Evolutionary conservation across 208 protist genomes (phyloP).

Genomic region (Crithidia sp.): DNA sequence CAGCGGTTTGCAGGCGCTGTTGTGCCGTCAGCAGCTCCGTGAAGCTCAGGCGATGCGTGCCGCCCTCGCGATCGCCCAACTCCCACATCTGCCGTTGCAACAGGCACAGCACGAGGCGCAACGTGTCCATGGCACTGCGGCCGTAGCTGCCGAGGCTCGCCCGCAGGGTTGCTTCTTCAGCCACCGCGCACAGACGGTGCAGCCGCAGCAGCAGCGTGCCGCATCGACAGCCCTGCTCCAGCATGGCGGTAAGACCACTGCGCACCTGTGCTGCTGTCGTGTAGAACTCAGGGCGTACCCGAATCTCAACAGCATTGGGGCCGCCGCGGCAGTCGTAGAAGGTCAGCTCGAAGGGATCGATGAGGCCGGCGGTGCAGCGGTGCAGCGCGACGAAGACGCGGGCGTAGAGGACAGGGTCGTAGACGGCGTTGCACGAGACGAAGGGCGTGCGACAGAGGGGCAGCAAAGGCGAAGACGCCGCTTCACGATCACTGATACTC

Average conservation of each 20-base stretch:
- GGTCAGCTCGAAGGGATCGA: slow-evolving; percentile 67
- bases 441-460: slow-evolving; percentile 32
- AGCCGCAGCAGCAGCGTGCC: slow-evolving; percentile 79
- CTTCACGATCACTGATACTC: background rate
- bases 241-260: slow-evolving; percentile 46
- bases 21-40: slow-evolving; percentile 59
- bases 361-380: slow-evolving; percentile 57
- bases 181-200: slow-evolving; percentile 51
- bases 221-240: slow-evolving; percentile 69
- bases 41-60: slow-evolving; percentile 58
- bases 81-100: slow-evolving; percentile 58
- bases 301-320: slow-evolving; percentile 15
- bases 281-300: slow-evolving; percentile 30
- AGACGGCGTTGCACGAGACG: slow-evolving; percentile 44
- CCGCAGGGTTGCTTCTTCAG: slow-evolving; percentile 39
- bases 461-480: background rate
- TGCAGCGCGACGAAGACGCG: slow-evolving; percentile 77
- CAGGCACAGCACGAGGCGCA: slow-evolving; percentile 45
- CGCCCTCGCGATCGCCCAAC: slow-evolving; percentile 47
- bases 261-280: background rate
- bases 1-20: slow-evolving; percentile 44
- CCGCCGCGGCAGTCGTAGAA: slow-evolving; percentile 13
- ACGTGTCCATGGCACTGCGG: slow-evolving; percentile 58
- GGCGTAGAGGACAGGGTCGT: slow-evolving; percentile 48
- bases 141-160: slow-evolving; percentile 79